These are phyloP conservation scores for Arthrocladium fulminans DNA, from an alignment of 2,329 filamentous ascomycete genomes.

Conservation along the genomic window DNA sequence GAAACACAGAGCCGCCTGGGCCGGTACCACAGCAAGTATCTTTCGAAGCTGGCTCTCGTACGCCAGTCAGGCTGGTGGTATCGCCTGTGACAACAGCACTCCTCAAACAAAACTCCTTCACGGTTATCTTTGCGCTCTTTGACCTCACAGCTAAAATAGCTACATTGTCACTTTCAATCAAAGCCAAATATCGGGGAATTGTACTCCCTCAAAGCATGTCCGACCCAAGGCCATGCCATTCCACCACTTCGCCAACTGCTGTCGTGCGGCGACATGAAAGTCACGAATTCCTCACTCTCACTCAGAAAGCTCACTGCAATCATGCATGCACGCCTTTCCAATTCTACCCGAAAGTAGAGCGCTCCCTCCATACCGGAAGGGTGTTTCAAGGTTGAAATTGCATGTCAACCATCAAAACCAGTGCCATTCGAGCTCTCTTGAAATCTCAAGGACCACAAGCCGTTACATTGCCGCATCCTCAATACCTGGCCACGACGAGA, in stretches of 20 bases:
- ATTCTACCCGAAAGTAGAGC: neutral
- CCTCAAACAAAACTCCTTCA: constrained; percentile 6
- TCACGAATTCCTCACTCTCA: neutral
- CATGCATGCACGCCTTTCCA: neutral
- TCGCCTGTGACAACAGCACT: constrained; percentile 9
- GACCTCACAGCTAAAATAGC: constrained; percentile 1
- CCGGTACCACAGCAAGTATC: constrained; percentile 5
- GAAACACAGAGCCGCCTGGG: constrained; percentile 6
- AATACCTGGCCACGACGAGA: neutral
- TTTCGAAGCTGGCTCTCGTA: neutral
- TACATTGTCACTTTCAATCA: neutral
- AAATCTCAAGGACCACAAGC: neutral
- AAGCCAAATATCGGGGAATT: constrained; percentile 3
- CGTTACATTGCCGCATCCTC: neutral
- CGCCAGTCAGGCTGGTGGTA: constrained; percentile 3
- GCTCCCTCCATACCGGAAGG: neutral
- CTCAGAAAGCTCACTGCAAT: neutral
- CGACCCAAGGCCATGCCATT: neutral
- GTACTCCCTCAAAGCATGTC: neutral
- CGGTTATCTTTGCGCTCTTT: neutral
- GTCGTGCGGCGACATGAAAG: no score
- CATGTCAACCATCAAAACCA: neutral
- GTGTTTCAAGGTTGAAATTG: constrained; percentile 6
- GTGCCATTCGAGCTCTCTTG: neutral
- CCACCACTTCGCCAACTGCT: neutral